Evolutionary conservation across 805 yeast genomes (phyloP), one percentile per base, ranked within the genome.

Genomic region (Saccharomycopsis fibuligera): DNA sequence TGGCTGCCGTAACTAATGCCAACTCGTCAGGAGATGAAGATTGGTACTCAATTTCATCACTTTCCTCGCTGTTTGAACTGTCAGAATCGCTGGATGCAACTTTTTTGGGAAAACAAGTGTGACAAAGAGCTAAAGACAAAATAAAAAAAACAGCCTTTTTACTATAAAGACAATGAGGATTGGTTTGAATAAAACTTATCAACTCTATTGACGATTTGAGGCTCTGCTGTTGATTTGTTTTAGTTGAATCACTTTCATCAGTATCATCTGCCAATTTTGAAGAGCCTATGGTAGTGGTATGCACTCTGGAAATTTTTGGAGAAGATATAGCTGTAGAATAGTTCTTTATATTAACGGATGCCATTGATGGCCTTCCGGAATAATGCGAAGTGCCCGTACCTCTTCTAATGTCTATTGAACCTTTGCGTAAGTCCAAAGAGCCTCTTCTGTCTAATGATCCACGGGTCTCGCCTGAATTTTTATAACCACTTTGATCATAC

Each of bases 21-120:
- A 90, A 66, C 62, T 93, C 99, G 66, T 93, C 99, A 0, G 99
- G 99, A 0, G 97, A 90, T 0, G 98, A 81, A 0, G 98, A 87
- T 61, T 91, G 97, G 58, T 93, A 93, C 49, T 79, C 81, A 22
- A 89, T 76, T 21, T 72, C 68, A 2, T 58, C 64, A 0, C 63
- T 65, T 9, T 58, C 63, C 19, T 58, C 58, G 8, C 44, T 45
- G 35, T 29, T 36, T 9, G 16, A 19, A 12, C 8, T 14, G 16
- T 44, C 48, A 16, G 30, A 35, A 5, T 53, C 57, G 10, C 36
- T 42, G 3, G 38, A 17, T 9, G 36, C 50, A 0, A 61, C 57
- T 37, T 67, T 73, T 54, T 83, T 82, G 1, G 98, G 98, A 42
- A 87, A 67, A 62, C 98, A 91, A 0, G 93, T 76, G 61, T 90